A percentile compares a stretch with the other conserved stretches of the same genome.
Evolutionary conservation across 495 filamentous ascomycete genomes (phyloP).

Genomic region (Chaetomium tenue): DNA sequence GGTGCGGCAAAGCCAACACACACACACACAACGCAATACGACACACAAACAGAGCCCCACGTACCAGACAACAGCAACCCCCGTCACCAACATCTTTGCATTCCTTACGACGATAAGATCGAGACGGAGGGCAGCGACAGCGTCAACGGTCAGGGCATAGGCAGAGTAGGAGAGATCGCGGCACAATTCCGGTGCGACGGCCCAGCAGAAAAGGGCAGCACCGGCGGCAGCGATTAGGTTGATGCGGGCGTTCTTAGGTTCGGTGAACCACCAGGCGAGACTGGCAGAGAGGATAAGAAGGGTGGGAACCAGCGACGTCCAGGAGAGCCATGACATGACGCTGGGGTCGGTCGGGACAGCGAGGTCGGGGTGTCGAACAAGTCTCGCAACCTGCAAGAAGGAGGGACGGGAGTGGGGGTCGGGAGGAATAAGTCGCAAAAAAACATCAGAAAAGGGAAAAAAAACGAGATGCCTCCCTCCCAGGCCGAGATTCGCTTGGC

Average conservation of each 20-base stretch:
- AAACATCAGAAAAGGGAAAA: conserved; percentile 17
- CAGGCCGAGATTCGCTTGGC: conserved; percentile 16
- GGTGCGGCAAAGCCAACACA: background rate
- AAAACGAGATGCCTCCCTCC: conserved; percentile 19
- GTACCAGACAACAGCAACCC: conserved; percentile 47
- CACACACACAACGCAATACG: background rate
- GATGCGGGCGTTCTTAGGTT: conserved; percentile 47
- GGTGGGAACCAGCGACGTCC: conserved; percentile 49
- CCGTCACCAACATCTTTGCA: conserved; percentile 49
- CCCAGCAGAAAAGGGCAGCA: conserved; percentile 49
- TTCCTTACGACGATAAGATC: conserved; percentile 42
- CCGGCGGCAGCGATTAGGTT: conserved; percentile 48
- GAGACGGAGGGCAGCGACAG: conserved; percentile 38
- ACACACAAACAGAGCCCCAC: conserved; percentile 19
- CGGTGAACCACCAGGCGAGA: conserved; percentile 50
- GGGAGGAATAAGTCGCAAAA: conserved; percentile 9
- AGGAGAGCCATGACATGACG: conserved; percentile 54
- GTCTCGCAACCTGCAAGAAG: conserved; percentile 14
- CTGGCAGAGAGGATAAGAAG: conserved; percentile 51
- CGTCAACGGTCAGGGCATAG: conserved; percentile 39
- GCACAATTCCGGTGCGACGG: conserved; percentile 44
- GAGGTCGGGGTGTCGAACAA: conserved; percentile 14
- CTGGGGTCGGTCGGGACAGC: conserved; percentile 30
- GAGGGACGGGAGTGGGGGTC: conserved; percentile 21
- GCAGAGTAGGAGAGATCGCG: conserved; percentile 39